Percentiles rank a stretch among this genome's conserved stretches.
Conservation (phyloP, 306 rosid genomes). For the Clitoria ternatea region DNA sequence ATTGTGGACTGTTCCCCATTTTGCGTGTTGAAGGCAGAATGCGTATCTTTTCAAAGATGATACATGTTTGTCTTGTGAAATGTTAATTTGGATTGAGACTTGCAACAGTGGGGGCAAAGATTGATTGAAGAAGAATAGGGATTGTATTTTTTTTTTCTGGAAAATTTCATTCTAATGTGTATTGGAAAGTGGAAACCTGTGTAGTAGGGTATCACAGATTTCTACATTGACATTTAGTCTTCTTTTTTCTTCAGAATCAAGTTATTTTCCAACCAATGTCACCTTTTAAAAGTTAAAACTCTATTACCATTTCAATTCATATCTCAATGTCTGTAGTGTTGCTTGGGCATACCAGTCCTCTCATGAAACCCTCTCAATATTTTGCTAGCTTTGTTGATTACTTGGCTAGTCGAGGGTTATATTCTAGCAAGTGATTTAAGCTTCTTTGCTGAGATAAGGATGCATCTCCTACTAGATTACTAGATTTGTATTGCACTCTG, state of each 20-base stretch:
- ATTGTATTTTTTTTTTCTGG: background rate
- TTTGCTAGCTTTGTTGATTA: background rate
- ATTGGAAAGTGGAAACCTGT: background rate
- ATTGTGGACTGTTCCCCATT: background rate
- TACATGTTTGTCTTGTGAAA: background rate
- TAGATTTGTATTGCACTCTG: background rate
- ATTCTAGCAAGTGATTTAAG: background rate
- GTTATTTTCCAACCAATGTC: background rate
- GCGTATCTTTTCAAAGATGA: background rate
- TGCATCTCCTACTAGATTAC: background rate
- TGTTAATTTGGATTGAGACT: background rate
- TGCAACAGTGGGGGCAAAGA: background rate
- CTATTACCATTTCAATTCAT: background rate
- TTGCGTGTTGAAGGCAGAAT: background rate
- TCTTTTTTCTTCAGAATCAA: background rate
- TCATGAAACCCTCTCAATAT: background rate
- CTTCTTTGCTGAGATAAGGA: background rate
- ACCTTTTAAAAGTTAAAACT: background rate
- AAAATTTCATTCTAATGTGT: background rate
- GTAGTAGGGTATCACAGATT: background rate
- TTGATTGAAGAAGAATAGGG: background rate
- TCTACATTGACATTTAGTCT: background rate
- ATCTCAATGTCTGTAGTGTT: background rate
- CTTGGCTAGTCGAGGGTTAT: background rate
- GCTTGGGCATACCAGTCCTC: background rate